Evolutionary conservation across 306 rosid species (phyloP), one percentile per base, ranked within the genome.

Genomic region (Prunus salicina): DNA sequence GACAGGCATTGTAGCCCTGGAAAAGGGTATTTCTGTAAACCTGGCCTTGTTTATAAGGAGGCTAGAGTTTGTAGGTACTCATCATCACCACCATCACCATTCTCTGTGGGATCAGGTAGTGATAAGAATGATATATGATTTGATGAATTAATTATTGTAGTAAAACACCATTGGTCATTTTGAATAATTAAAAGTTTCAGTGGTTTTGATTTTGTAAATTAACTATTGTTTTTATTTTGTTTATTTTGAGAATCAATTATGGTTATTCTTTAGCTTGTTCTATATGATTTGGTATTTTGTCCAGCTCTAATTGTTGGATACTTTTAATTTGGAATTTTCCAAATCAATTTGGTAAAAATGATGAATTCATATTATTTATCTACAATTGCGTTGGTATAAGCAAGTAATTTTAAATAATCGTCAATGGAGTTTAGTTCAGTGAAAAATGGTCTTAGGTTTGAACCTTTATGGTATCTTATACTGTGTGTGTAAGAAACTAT

Each of bases 51-150:
- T 16, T 90, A 79, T 46, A 74, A 74, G 67, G 90, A 87, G 72
- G 93, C 96, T 69, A 83, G 90, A 62, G 97, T 92, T 56, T 92
- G 97, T 83, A 86, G 92, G 77, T 64, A 77, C 78, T 73, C 72
- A 30, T 30, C 67, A 63, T 22, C 64, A 25, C 19, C 58, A 19
- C 30, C 60, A 45, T 20, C 87, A 22, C 30, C 60, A 45, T 18
- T 86, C 43, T 70, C 84, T 19, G 55, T 49, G 57, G 77, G 43
- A 64, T 81, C 53, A 27, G 46, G 62, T 1, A 12, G 56, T 46
- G 22, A 24, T 49, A 18, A 61, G 47, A 46, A 46, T 74, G 30
- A 74, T 25, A 12, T 19, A 8, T 27, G 28, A 46, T 67, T 67
- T 14, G 56, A 46, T 45, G 19, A 18, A 30, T 19, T 22, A 11